phyloP scores from a whole-genome alignment of 1,139 yeast species.

The Yamadazyma blattariae region DNA sequence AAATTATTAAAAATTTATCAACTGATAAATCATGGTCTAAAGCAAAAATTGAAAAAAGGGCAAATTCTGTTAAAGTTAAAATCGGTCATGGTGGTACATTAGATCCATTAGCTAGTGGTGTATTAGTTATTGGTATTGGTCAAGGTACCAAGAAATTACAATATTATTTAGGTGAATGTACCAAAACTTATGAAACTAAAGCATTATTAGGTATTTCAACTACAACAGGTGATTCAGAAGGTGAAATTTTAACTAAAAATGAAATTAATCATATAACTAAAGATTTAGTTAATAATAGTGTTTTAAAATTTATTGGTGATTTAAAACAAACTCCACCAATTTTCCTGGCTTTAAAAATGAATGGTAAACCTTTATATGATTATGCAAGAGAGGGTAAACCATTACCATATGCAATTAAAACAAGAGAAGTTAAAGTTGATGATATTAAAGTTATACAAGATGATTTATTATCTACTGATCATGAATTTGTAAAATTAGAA shows the following conservation, averaged over 20 bases:
- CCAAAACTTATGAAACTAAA: conserved; percentile 75
- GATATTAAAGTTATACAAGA: conserved; percentile 50
- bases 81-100: conserved; percentile 99
- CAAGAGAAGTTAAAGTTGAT: conserved; percentile 66
- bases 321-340: conserved; percentile 92
- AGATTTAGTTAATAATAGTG: conserved; percentile 48
- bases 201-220: conserved; percentile 90
- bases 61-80: conserved; percentile 62
- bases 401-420: conserved; percentile 75
- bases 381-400: conserved; percentile 90
- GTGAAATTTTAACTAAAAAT: conserved; percentile 65
- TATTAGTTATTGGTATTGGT: conserved; percentile 87
- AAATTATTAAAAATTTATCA: conserved; percentile 32
- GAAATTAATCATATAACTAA: conserved; percentile 57
- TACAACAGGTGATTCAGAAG: conserved; percentile 92
- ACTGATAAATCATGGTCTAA: conserved; percentile 47
- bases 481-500: conserved; percentile 50
- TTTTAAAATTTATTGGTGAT: conserved; percentile 69
- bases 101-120: conserved; percentile 94
- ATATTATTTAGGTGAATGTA: conserved; percentile 67
- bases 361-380: conserved; percentile 91
- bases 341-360: conserved; percentile 89
- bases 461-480: conserved; percentile 55
- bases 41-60: conserved; percentile 43
- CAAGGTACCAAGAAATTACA: conserved; percentile 80